Conservation (phyloP, 805 yeast genomes). For the Maudiozyma barnettii region DNA sequence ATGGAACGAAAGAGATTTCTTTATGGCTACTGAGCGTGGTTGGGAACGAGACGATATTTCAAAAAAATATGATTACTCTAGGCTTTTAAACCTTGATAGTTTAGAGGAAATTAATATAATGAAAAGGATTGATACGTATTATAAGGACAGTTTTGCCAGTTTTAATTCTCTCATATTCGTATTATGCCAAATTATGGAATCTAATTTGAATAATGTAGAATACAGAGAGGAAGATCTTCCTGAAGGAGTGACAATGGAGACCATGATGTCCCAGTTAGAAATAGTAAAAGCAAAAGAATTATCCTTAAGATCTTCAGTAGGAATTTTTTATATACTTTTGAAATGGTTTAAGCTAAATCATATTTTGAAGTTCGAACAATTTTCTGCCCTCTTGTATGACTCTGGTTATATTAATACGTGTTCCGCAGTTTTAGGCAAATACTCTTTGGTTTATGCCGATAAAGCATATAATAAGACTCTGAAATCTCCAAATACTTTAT, state of each 20-base stretch:
- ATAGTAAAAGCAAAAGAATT: constrained; percentile 52
- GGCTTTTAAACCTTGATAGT: constrained; percentile 8
- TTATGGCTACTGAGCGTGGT: constrained; percentile 68
- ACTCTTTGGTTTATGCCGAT: constrained; percentile 24
- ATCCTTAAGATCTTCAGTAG: constrained; percentile 48
- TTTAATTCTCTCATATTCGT: constrained; percentile 59
- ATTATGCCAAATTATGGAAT: constrained; percentile 51
- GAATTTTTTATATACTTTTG: constrained; percentile 42
- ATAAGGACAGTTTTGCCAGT: constrained; percentile 41
- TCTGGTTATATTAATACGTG: constrained; percentile 39
- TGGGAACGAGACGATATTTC: constrained; percentile 25
- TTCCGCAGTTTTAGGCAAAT: constrained; percentile 18
- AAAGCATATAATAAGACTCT: constrained; percentile 24
- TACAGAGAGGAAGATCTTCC: constrained; percentile 11
- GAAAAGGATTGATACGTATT: constrained; percentile 51
- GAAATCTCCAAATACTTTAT: constrained; percentile 17
- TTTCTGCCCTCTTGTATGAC: constrained; percentile 66
- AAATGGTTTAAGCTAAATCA: constrained; percentile 79
- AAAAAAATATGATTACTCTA: constrained; percentile 28
- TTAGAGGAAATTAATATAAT: constrained; percentile 30
- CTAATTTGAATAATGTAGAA: constrained; percentile 32
- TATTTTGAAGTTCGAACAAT: constrained; percentile 66
- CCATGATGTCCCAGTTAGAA: constrained; percentile 35
- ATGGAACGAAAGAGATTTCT: constrained; percentile 59
- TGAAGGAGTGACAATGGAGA: constrained; percentile 7